Percentiles rank a stretch among this genome's conserved stretches.
phyloP scores from a whole-genome alignment of 139 green algal genomes.

The Micractinium conductrix region DNA sequence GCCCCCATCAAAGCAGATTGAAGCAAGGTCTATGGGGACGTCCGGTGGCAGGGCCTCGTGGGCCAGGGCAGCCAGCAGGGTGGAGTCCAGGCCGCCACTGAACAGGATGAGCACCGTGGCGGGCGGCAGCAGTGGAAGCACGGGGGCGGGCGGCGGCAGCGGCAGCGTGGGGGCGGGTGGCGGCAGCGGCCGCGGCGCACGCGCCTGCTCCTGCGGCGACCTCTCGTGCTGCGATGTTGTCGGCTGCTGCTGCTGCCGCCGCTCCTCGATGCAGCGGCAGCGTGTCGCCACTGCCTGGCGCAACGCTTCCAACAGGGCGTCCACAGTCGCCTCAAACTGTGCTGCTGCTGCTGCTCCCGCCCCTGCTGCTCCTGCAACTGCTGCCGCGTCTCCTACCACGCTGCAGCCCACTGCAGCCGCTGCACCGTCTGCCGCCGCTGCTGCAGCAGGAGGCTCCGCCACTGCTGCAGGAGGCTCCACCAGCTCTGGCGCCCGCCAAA shows the following conservation, averaged over 20 bases:
- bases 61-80: slow-evolving; percentile 80
- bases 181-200: not conserved
- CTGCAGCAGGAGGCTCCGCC: not conserved
- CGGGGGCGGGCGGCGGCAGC: too few species aligned
- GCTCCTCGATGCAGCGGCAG: slow-evolving; percentile 54
- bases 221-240: not conserved
- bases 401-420: not conserved
- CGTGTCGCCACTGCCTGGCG: slow-evolving; percentile 52
- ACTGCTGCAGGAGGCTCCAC: not conserved
- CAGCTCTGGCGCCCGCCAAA: slow-evolving; percentile 1
- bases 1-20: slow-evolving; percentile 88
- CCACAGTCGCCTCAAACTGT: not conserved
- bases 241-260: not conserved
- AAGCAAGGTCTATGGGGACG: slow-evolving; percentile 84
- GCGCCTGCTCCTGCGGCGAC: not conserved
- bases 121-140: not conserved
- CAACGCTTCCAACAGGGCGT: slow-evolving; percentile 45
- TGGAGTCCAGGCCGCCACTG: slow-evolving; percentile 90
- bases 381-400: not conserved
- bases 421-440: not conserved
- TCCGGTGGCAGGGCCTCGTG: slow-evolving; percentile 60
- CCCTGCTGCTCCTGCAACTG: not conserved
- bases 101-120: slow-evolving; percentile 86
- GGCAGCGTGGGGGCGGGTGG: slow-evolving; percentile 65
- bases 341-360: not conserved